Evolutionary conservation across 2,329 filamentous ascomycete species (phyloP), one percentile per base, ranked within the genome.

Genomic region (Botryotinia narcissicola): DNA sequence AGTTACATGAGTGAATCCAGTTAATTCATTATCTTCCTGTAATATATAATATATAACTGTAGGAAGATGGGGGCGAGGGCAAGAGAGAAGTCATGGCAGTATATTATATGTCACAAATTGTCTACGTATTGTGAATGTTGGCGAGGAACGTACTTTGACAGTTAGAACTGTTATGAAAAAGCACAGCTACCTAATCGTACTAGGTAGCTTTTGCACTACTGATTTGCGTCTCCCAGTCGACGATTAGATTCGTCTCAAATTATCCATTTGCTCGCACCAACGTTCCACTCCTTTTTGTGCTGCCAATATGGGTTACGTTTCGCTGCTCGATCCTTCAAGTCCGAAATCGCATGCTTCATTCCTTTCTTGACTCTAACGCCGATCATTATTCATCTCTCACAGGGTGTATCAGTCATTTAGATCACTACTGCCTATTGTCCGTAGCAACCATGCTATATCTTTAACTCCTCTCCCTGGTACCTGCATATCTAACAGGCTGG

Each of bases 331-430:
- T 12, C 42, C 62, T 48, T 48, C 18, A 63, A 29, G 37, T 63
- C 40, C 61, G 61, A 63, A n/a, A 44, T 44, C 61, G 37, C n/a
- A 44, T 63, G 40, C 32, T 62, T 25, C 63, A 40, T 67, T 67
- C 44, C 44, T 67, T 67, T 51, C 29, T 48, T 46, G n/a, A 61
- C 68, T 61, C 68, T 60, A n/a, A 70, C 51, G 51, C 40, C 54
- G 22, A 70, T 71, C 69, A 46, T 71, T 48, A 62, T 63, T 63
- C 60, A 71, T 46, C 44, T 35, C 42, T 63, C 69, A 29, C 69
- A 63, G 66, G 48, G 37, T 69, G 32, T 64, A 64, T 71, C 59
- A 64, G 29, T 37, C 32, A 64, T 71, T 35, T 51, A 51, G 69
- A 64, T 18, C 40, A 25, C 44, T 32, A 42, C 66, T 69, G 20